Percentiles rank a stretch among this genome's conserved stretches.
Evolutionary conservation across 306 rosid species (phyloP).

Genomic region (Rubus idaeus): DNA sequence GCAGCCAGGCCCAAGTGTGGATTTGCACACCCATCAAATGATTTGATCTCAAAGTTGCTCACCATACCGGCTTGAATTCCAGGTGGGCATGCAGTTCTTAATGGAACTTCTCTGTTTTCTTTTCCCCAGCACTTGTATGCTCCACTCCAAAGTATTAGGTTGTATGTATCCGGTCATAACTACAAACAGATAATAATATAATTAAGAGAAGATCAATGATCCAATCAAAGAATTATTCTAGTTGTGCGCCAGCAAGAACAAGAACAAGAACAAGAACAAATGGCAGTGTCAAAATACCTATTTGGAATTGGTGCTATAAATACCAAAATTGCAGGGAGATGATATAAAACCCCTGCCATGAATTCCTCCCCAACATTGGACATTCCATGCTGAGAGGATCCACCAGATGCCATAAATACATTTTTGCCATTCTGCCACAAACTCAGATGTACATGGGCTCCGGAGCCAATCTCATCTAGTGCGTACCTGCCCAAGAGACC

Average conservation of each 20-base stretch:
- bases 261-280: not conserved
- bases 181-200: constrained; percentile 27
- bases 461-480: constrained; percentile 84
- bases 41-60: constrained; percentile 87
- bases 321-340: constrained; percentile 73
- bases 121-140: constrained; percentile 93
- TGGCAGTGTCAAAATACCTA: constrained; percentile 44
- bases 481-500: constrained; percentile 53
- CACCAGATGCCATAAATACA: constrained; percentile 68
- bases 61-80: constrained; percentile 61
- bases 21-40: constrained; percentile 91
- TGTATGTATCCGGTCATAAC: constrained; percentile 82
- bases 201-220: not conserved
- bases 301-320: constrained; percentile 82
- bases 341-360: constrained; percentile 90
- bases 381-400: constrained; percentile 66
- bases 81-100: constrained; percentile 85
- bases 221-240: not conserved
- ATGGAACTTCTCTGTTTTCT: constrained; percentile 83
- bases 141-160: constrained; percentile 92
- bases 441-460: constrained; percentile 88
- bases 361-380: constrained; percentile 70
- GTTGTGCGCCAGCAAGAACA: not conserved
- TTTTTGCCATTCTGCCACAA: constrained; percentile 73
- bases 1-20: constrained; percentile 86